Percentiles rank a stretch among this genome's conserved stretches.
These are phyloP conservation scores for Arthrocladium fulminans DNA, from an alignment of 2,329 filamentous ascomycete genomes.

Conservation along the genomic window DNA sequence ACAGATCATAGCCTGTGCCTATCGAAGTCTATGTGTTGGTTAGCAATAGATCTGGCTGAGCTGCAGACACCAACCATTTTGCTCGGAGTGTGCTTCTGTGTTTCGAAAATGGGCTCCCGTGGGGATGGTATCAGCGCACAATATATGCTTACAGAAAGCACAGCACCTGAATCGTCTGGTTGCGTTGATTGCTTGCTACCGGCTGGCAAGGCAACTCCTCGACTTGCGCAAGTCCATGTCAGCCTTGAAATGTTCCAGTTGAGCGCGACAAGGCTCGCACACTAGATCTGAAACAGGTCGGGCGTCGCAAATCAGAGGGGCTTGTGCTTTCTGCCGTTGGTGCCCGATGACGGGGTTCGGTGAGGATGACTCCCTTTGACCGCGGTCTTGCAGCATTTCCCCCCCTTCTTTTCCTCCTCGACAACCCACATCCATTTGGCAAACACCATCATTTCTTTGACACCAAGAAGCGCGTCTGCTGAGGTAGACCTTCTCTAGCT, in stretches of 20 bases:
- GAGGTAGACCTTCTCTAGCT: constrained; percentile 13
- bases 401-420: constrained; percentile 4
- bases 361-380: background rate
- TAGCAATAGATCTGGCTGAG: background rate
- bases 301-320: background rate
- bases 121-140: too few species aligned
- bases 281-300: background rate
- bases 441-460: background rate
- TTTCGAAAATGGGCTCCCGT: background rate
- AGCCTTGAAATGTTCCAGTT: background rate
- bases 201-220: background rate
- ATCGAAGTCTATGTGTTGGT: constrained; percentile 70
- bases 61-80: background rate
- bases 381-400: background rate
- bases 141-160: too few species aligned
- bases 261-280: too few species aligned
- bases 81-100: background rate
- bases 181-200: background rate
- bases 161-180: background rate
- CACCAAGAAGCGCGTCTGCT: constrained; percentile 1
- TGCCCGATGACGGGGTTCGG: background rate
- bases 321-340: background rate
- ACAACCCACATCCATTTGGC: background rate
- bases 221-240: background rate
- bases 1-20: constrained; percentile 98